Evolutionary conservation across 1,284 basidiomycete species (phyloP), one percentile per base, ranked within the genome.

Genomic region (Naganishia sp.): DNA sequence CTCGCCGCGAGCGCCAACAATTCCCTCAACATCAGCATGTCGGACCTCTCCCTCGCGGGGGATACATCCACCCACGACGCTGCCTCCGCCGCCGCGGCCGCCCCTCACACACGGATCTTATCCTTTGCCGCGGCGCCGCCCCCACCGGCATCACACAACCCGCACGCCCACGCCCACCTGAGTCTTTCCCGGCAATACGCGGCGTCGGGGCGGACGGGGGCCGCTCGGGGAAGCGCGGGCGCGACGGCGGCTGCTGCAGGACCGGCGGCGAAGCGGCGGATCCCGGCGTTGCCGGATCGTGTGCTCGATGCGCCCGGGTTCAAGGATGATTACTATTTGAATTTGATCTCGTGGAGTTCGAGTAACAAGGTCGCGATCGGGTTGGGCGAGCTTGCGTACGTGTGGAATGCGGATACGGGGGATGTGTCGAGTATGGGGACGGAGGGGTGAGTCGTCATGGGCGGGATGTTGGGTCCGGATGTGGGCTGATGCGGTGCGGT

Each of bases 261-360:
- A 0, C 80, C 82, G 0, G 86, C 82, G 0, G 86, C 84, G 71
- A 90, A 91, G 72, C 84, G 93, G 10, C 88, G 89, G 71, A 90
- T 96, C 67, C 84, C 90, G 0, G 92, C 87, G 0, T 88, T 86
- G 68, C 93, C 89, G 0, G 92, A 96, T 73, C 86, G 92, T 28
- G 92, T 97, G 2, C 84, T 99, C 13, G 96, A 99, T 74, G 96
- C 96, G 0, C 94, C 94, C 0, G 92, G 91, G 1, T 90, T 97
- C 82, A 85, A 90, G 48, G 93, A 98, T 72, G 96, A 99, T 79
- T 99, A 96, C 79, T 99, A 99, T 78, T 87, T 97, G 73, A 99
- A 99, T 77, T 83, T 99, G 43, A 80, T 98, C 65, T 86, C 89
- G 50, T 99, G 95, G 95, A 90, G 89, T 44, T 84, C 84, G 39